A percentile compares a stretch with the other conserved stretches of the same genome.
These are phyloP conservation scores for Lactarius evosmus DNA, from an alignment of 768 basidiomycete species.

Conservation along the genomic window DNA sequence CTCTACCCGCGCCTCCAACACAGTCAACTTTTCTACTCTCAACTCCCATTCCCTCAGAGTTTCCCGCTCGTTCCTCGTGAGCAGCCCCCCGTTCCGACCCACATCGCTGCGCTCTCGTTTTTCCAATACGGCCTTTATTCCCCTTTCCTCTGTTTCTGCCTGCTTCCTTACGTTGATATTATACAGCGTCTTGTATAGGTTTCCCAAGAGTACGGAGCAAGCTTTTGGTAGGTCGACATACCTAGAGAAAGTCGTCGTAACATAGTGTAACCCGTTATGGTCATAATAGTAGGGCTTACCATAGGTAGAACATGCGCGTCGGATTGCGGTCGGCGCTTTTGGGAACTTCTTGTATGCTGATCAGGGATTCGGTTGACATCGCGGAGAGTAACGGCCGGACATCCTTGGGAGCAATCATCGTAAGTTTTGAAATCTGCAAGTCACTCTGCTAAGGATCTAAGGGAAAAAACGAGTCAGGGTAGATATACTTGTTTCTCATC, in stretches of 20 bases:
- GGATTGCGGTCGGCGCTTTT: conserved; percentile 89
- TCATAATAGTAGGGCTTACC: conserved; percentile 47
- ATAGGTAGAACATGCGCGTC: conserved; percentile 85
- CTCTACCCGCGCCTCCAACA: conserved; percentile 84
- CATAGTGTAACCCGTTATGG: neutral
- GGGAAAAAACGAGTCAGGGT: neutral
- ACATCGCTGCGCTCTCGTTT: conserved; percentile 84
- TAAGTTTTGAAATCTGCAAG: conserved; percentile 80
- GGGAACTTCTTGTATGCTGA: conserved; percentile 92
- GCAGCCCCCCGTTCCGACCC: conserved; percentile 63
- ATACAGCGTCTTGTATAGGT: conserved; percentile 85
- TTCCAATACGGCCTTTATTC: conserved; percentile 68
- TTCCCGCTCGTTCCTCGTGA: conserved; percentile 75
- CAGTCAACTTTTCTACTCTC: conserved; percentile 67
- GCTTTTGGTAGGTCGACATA: conserved; percentile 84
- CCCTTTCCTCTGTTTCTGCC: conserved; percentile 66
- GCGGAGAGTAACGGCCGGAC: conserved; percentile 76
- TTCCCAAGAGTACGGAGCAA: conserved; percentile 69
- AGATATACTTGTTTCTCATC: conserved; percentile 84
- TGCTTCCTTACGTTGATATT: conserved; percentile 76
- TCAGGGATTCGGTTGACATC: conserved; percentile 74
- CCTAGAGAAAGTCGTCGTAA: conserved; percentile 46
- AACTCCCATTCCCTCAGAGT: conserved; percentile 69
- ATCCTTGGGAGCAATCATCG: conserved; percentile 89
- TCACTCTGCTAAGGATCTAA: conserved; percentile 12